Conservation (phyloP, 371 early-diverging fungal species). For the Dichotomocladium elegans region DNA sequence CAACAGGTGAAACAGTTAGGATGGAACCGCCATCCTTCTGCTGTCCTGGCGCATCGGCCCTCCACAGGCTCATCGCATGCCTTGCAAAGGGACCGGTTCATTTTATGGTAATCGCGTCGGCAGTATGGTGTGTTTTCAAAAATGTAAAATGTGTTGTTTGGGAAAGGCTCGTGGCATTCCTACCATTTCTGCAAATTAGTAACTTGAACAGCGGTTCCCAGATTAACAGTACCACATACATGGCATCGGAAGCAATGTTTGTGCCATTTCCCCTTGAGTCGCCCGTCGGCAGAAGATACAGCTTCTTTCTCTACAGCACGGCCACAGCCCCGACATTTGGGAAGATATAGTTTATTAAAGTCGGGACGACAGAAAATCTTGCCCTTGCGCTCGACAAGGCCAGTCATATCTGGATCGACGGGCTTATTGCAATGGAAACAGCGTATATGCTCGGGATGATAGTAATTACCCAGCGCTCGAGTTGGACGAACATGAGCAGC, state of each 20-base stretch:
- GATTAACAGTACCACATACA: constrained; percentile 42
- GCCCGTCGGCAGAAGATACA: constrained; percentile 64
- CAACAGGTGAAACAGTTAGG: constrained; percentile 21
- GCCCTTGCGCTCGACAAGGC: constrained; percentile 61
- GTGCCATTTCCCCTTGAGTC: constrained; percentile 73
- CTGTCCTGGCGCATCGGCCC: constrained; percentile 73
- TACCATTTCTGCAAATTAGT: too few relatives aligned
- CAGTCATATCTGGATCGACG: constrained; percentile 62
- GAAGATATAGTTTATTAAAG: constrained; percentile 52
- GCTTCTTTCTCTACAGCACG: constrained; percentile 65
- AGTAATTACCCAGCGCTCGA: constrained; percentile 51
- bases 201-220: too few relatives aligned
- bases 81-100: constrained; percentile 73
- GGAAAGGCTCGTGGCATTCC: constrained; percentile 56
- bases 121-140: constrained; percentile 70
- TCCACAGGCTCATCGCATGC: constrained; percentile 73
- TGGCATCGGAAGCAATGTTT: constrained; percentile 32
- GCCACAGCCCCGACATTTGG: constrained; percentile 62
- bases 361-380: constrained; percentile 69
- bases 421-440: constrained; percentile 58
- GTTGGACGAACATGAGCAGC: constrained; percentile 37
- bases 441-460: constrained; percentile 57
- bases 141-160: constrained; percentile 77
- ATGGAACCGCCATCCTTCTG: constrained; percentile 45
- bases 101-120: constrained; percentile 69